A percentile compares a stretch with the other conserved stretches of the same genome.
phyloP scores from a whole-genome alignment of 441 rosid species.

The Jatropha podagrica region DNA sequence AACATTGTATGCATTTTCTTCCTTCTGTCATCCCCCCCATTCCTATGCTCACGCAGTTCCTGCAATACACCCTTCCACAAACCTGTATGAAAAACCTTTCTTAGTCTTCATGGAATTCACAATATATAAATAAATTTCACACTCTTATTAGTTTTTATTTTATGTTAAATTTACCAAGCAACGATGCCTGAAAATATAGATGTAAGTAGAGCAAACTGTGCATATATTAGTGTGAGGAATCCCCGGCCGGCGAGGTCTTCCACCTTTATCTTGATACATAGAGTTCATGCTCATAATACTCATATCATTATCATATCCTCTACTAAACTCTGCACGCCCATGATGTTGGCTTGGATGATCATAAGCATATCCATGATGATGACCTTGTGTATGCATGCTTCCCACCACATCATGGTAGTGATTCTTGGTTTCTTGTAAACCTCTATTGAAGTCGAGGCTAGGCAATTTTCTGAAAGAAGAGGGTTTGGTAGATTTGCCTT shows the following conservation, averaged over 20 bases:
- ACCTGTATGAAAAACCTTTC: slow-evolving; percentile 33
- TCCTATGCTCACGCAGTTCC: slow-evolving; percentile 45
- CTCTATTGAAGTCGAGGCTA: slow-evolving; percentile 51
- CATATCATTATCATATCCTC: slow-evolving; percentile 36
- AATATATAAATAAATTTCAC: background rate
- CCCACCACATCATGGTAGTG: background rate
- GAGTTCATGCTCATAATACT: slow-evolving; percentile 47
- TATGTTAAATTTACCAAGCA: slow-evolving; percentile 44
- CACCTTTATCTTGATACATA: slow-evolving; percentile 28
- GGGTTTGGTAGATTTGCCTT: slow-evolving; percentile 7
- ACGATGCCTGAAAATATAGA: slow-evolving; percentile 57
- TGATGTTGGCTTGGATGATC: background rate
- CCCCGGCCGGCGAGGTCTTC: slow-evolving; percentile 48
- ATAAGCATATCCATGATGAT: background rate
- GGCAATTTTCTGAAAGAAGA: slow-evolving; percentile 9
- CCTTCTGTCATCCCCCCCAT: slow-evolving; percentile 75
- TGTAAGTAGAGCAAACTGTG: slow-evolving; percentile 52
- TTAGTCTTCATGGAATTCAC: too few species aligned
- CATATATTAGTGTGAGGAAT: slow-evolving; percentile 74
- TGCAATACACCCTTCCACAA: slow-evolving; percentile 67
- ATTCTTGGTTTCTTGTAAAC: slow-evolving; percentile 26
- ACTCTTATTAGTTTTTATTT: too few species aligned
- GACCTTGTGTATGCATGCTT: slow-evolving; percentile 14
- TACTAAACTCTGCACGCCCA: slow-evolving; percentile 20
- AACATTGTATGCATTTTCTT: slow-evolving; percentile 56